phyloP scores from a whole-genome alignment of 306 rosid species.

The Delonix regia region DNA sequence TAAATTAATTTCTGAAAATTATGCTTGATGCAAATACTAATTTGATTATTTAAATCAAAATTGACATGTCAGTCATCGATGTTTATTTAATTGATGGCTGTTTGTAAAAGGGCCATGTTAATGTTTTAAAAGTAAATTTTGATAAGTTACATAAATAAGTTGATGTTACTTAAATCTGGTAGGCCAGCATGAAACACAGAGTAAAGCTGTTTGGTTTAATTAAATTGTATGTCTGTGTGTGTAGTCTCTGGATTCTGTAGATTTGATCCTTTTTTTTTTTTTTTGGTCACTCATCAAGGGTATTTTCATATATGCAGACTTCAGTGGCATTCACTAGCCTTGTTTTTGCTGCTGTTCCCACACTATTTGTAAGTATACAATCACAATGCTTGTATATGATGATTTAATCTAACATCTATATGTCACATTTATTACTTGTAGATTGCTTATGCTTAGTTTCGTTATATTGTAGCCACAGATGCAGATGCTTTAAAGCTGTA shows the following conservation, averaged over 20 bases:
- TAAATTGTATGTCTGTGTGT: no score
- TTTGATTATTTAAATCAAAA: neutral
- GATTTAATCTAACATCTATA: neutral
- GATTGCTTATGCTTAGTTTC: conserved; percentile 18
- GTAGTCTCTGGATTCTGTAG: neutral
- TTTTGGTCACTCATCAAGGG: conserved; percentile 14
- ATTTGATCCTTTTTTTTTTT: conserved; percentile 3
- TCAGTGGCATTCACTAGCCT: conserved; percentile 89
- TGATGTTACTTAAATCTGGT: neutral
- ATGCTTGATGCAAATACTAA: neutral
- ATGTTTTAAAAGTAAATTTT: neutral
- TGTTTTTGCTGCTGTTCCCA: conserved; percentile 83
- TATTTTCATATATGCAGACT: conserved; percentile 58
- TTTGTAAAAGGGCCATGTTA: neutral
- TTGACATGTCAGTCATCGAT: neutral
- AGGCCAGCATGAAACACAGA: neutral
- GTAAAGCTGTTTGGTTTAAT: neutral
- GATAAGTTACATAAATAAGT: neutral
- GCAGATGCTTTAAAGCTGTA: neutral
- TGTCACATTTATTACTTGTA: conserved; percentile 1
- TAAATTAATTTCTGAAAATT: neutral
- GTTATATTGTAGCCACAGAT: neutral
- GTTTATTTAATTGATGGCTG: neutral
- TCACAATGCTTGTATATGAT: conserved; percentile 27
- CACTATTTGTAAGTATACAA: conserved; percentile 67